phyloP scores from a whole-genome alignment of 1,284 basidiomycete species.

The Trametes sp. region DNA sequence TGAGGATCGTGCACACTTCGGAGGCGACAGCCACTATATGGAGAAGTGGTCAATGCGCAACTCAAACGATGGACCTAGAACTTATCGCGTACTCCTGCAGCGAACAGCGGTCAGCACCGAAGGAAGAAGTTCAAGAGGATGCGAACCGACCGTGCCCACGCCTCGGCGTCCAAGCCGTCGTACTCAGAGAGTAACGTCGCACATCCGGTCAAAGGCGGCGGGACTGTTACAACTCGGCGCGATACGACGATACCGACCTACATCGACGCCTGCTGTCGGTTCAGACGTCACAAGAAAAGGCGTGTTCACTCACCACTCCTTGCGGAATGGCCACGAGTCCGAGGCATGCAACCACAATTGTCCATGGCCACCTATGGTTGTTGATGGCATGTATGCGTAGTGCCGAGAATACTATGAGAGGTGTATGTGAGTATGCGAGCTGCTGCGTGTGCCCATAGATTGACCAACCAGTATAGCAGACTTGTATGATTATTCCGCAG shows the following conservation, averaged over 20 bases:
- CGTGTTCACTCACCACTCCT: background rate
- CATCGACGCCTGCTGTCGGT: no score
- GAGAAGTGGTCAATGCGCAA: no score
- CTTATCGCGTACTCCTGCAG: background rate
- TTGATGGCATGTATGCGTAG: conserved; percentile 27
- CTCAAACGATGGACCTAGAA: background rate
- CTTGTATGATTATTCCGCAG: background rate
- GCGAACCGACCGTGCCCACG: background rate
- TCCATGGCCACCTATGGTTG: conserved; percentile 15
- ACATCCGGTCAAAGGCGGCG: background rate
- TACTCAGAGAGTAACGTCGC: background rate
- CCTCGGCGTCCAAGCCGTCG: background rate
- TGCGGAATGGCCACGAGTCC: background rate
- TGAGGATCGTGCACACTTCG: background rate
- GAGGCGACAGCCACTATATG: background rate
- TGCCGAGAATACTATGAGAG: conserved; percentile 17
- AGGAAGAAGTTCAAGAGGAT: no score
- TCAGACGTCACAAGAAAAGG: no score
- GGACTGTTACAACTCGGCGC: background rate
- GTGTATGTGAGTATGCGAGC: background rate
- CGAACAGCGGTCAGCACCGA: background rate
- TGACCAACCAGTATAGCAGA: background rate
- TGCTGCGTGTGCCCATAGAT: background rate
- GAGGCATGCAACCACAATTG: conserved; percentile 9
- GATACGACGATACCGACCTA: background rate